Evolutionary conservation across 2,329 filamentous ascomycete species (phyloP).

Genomic region (Arthrobotrys megalospora): DNA sequence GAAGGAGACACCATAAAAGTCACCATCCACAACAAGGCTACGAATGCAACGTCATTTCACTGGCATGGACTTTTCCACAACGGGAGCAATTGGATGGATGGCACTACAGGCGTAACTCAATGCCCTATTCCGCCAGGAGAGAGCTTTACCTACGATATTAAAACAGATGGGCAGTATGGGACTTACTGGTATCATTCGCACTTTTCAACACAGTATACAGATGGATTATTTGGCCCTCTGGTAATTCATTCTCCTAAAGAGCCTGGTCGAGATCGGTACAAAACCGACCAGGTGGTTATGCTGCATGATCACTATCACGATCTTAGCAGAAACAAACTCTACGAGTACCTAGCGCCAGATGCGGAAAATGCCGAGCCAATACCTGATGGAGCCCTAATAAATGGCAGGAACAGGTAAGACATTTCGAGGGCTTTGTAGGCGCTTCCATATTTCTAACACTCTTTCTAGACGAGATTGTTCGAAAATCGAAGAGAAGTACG

Average conservation of each 20-base stretch:
- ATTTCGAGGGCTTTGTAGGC: neutral
- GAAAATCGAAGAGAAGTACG: constrained; percentile 50
- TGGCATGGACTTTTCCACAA: constrained; percentile 86
- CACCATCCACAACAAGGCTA: constrained; percentile 77
- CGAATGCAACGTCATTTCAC: constrained; percentile 78
- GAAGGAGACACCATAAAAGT: constrained; percentile 81
- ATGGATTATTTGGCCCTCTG: constrained; percentile 78
- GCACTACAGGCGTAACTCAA: constrained; percentile 77
- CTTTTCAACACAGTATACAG: constrained; percentile 76
- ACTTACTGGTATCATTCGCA: constrained; percentile 78
- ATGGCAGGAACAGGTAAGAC: constrained; percentile 68
- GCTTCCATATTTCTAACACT: constrained; percentile 4
- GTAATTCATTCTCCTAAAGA: constrained; percentile 76
- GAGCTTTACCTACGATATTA: constrained; percentile 78
- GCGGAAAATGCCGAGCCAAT: constrained; percentile 76
- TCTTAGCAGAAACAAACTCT: constrained; percentile 70
- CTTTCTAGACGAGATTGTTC: constrained; percentile 55
- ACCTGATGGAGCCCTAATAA: constrained; percentile 77
- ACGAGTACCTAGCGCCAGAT: constrained; percentile 73
- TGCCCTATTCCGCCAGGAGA: constrained; percentile 77
- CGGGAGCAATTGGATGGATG: constrained; percentile 82
- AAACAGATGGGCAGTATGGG: constrained; percentile 71
- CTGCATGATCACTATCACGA: constrained; percentile 83
- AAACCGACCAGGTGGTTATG: constrained; percentile 76
- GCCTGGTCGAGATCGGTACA: constrained; percentile 72